Percentiles rank a stretch among this genome's conserved stretches.
Conservation (phyloP, 2,329 filamentous ascomycete genomes). For the Pseudogymnoascus sp. region DNA sequence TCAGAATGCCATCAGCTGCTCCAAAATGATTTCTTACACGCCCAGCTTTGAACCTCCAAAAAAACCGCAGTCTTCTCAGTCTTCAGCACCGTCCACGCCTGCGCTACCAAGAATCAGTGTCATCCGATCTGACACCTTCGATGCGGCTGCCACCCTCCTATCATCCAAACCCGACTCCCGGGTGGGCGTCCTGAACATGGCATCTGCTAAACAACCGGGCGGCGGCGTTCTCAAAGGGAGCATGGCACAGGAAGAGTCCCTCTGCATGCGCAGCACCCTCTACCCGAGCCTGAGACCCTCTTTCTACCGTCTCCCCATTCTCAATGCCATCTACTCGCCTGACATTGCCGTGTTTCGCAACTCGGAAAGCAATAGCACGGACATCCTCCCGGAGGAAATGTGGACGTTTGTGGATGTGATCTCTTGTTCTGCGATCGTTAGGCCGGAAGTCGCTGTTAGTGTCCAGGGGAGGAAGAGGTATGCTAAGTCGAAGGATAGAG, state of each 20-base stretch:
- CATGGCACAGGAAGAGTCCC: slow-evolving; percentile 59
- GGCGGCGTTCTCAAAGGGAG: slow-evolving; percentile 56
- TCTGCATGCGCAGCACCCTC: slow-evolving; percentile 56
- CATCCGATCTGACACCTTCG: slow-evolving; percentile 48
- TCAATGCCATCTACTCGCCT: slow-evolving; percentile 50
- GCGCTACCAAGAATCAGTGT: slow-evolving; percentile 36
- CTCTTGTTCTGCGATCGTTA: slow-evolving; percentile 18
- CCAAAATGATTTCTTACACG: slow-evolving; percentile 17
- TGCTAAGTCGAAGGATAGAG: slow-evolving; percentile 23
- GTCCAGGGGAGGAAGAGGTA: slow-evolving; percentile 11
- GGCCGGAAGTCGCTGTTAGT: slow-evolving; percentile 15
- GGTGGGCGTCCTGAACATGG: slow-evolving; percentile 59
- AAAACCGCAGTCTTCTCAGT: neutral
- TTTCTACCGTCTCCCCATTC: slow-evolving; percentile 27
- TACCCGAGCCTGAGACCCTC: slow-evolving; percentile 36
- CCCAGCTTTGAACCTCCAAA: neutral
- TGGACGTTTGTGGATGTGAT: slow-evolving; percentile 22
- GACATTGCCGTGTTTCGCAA: slow-evolving; percentile 50
- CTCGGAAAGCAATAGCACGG: slow-evolving; percentile 33
- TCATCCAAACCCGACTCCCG: slow-evolving; percentile 25
- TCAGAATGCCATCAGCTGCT: slow-evolving; percentile 12
- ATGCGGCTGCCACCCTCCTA: slow-evolving; percentile 38
- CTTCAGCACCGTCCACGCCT: neutral
- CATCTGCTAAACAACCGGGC: slow-evolving; percentile 48
- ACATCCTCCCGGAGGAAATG: slow-evolving; percentile 35